Base-by-base conservation (phyloP, 192 early-diverging fungal genomes). In the Rhizoclosmatium sp. region DNA sequence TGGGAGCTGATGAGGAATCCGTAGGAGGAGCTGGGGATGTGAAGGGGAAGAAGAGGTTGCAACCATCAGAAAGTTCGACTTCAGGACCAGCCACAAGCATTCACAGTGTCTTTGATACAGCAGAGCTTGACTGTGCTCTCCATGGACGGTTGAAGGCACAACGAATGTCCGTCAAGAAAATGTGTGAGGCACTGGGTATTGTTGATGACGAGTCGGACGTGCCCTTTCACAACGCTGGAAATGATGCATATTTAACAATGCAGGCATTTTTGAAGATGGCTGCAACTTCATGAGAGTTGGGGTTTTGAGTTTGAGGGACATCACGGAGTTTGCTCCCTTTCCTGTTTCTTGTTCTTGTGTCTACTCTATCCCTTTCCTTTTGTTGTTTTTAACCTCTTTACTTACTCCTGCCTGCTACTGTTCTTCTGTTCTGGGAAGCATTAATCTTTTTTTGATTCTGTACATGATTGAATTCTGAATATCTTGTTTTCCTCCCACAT, bases 201-300 rank as follows among this genome's bases (percentile, higher is more conserved):
- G 45, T 75, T 64, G 73, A 75, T 47, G 73, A 75, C 7, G 73
- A 75, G 46, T 49, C 46, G 10, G 60, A 75, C 45, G 61, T 75
- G 5, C 73, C 73, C 19, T 75, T 75, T 19, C 73, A 75, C 45
- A 75, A 75, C 62, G 73, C 73, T 62, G 73, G 73, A 42, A 75
- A 75, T 59, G 73, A 75, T 51, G 73, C 73, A 23, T 75, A 75
- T 75, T 64, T 75, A 21, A 75, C 73, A 4, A 75, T 75, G 73
- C 73, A 75, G 47, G 73, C 73, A 14, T 75, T 75, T 64, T 47
- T 75, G 60, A 75, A 75, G 45, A 75, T 75, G 73, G 73, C 73
- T 48, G 56, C 71, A 58, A 12, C 51, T 54, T 16, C 51, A 12
- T 54, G 51, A 54, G 51, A 31, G 31, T 31, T 31, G 31, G 31